Evolutionary conservation across 129 eudicot genomes (phyloP), one percentile per base, ranked within the genome.

Genomic region (Solidago caesia): DNA sequence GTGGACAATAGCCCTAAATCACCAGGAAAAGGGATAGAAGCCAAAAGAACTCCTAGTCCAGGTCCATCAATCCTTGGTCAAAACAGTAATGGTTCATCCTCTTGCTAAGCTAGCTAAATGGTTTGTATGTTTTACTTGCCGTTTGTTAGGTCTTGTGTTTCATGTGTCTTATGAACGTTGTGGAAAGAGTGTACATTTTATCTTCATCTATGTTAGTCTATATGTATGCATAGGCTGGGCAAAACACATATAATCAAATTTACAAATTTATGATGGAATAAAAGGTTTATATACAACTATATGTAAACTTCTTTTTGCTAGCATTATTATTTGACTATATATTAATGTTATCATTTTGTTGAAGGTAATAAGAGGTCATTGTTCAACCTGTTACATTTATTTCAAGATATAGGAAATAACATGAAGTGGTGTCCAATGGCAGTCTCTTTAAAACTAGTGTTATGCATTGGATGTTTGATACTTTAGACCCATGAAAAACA

Each of bases 21-120:
- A 14, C 79, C 75, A 61, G 85, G 68, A 42, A 81, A 81, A 76
- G 90, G 82, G 62, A 69, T 64, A 10, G 83, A 79, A 80, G 81
- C 82, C 75, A 82, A 55, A 78, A 82, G 74, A 72, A 80, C 85
- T 42, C 86, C 92, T 13, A 86, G 88, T 74, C 90, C 88, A 1
- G 70, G 82, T 29, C 79, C 84, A 33, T 87, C 90, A 39, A 53
- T 16, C 56, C 87, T 83, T 70, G 86, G 88, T 70, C 85, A 79
- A 71, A 82, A 71, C 48, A 81, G 85, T 65, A 79, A 82, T 55
- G 82, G 84, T 58, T 85, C 85, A 4, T 76, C 96, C 45, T 77
- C 90, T 62, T 79, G 81, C 76, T 87, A 71, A 71, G 76, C 86
- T 81, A 76, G 82, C 81, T 82, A 81, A 77, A 83, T 62, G 81